Evolutionary conservation across 768 basidiomycete genomes (phyloP).

Genomic region (Agrocybe pediades): DNA sequence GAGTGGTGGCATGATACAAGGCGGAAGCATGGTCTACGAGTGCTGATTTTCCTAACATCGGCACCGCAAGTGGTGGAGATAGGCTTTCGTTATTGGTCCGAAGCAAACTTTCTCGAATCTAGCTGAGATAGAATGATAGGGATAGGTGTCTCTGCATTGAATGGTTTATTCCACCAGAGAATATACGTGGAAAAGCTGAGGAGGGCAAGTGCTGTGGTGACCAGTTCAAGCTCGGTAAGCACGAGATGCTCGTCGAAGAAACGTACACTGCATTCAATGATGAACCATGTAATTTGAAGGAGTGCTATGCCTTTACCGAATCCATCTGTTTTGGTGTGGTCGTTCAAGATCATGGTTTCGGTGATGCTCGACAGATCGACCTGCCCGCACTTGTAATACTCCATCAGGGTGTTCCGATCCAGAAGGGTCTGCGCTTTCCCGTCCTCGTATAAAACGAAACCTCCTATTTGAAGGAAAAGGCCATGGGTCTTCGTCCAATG

Average conservation of each 20-base stretch:
- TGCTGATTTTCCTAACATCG: no score
- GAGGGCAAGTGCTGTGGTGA: constrained; percentile 31
- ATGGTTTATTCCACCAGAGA: constrained; percentile 38
- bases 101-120: not conserved
- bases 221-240: constrained; percentile 32
- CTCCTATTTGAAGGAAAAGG: constrained; percentile 3
- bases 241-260: constrained; percentile 16
- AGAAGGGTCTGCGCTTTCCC: not conserved
- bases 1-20: no score
- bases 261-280: constrained; percentile 25
- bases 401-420: not conserved
- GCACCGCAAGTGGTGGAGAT: no score
- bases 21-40: no score
- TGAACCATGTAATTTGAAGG: constrained; percentile 32
- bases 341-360: not conserved
- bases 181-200: constrained; percentile 27
- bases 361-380: not conserved
- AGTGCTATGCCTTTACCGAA: constrained; percentile 30
- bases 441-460: not conserved
- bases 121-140: not conserved
- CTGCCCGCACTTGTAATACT: no score
- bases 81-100: not conserved
- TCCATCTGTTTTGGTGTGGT: constrained; percentile 26
- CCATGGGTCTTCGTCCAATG: not conserved
- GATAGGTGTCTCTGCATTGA: constrained; percentile 15